phyloP scores from a whole-genome alignment of 495 filamentous ascomycete species.

The Aspergillus egyptiacus region DNA sequence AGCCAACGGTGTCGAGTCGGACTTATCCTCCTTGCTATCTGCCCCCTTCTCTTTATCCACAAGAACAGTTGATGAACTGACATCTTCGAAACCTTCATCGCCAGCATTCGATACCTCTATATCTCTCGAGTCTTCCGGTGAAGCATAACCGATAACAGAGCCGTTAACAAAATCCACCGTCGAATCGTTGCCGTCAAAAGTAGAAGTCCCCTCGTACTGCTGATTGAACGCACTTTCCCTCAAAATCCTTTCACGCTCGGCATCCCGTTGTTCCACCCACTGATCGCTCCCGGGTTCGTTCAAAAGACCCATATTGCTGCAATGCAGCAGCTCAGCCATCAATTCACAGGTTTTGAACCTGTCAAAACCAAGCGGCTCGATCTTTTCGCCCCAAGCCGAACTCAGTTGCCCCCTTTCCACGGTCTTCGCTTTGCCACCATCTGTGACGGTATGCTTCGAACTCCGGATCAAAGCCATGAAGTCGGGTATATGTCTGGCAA shows the following conservation, averaged over 20 bases:
- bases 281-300: slow-evolving; percentile 91
- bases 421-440: slow-evolving; percentile 52
- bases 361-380: slow-evolving; percentile 95
- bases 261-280: slow-evolving; percentile 73
- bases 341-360: slow-evolving; percentile 98
- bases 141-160: slow-evolving; percentile 29
- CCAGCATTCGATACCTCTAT: slow-evolving; percentile 66
- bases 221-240: slow-evolving; percentile 53
- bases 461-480: slow-evolving; percentile 87
- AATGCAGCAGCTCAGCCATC: slow-evolving; percentile 96
- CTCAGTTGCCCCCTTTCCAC: slow-evolving; percentile 62
- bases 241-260: slow-evolving; percentile 71
- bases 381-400: slow-evolving; percentile 81
- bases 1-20: slow-evolving; percentile 7
- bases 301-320: slow-evolving; percentile 96
- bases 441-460: slow-evolving; percentile 53
- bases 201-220: slow-evolving; percentile 35
- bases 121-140: slow-evolving; percentile 45
- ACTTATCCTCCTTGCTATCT: slow-evolving; percentile 4
- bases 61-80: slow-evolving; percentile 62
- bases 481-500: slow-evolving; percentile 85
- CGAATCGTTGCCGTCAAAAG: slow-evolving; percentile 46
- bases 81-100: slow-evolving; percentile 94
- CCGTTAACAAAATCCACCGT: slow-evolving; percentile 39
- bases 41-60: slow-evolving; percentile 53